Evolutionary conservation across 1,139 yeast genomes (phyloP).

Genomic region (Saccharomyces hybrid): DNA sequence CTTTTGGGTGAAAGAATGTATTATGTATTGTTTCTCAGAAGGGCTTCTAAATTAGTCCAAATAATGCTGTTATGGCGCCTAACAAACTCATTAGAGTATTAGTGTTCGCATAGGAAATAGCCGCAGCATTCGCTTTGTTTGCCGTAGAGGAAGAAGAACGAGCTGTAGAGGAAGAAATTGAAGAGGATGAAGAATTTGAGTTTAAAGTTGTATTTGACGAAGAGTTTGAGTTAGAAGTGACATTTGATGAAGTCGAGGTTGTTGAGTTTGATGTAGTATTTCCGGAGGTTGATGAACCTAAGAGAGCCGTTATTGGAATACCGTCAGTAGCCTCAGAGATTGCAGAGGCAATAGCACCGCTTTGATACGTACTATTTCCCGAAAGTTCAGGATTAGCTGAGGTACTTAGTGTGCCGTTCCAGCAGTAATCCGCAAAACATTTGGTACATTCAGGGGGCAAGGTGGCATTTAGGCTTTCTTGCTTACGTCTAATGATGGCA

Average conservation of each 20-base stretch:
- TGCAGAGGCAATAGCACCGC: conserved; percentile 8
- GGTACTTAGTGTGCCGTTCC: conserved; percentile 51
- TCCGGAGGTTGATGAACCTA: conserved; percentile 3
- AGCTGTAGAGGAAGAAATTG: conserved; percentile 3
- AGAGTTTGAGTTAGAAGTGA: neutral
- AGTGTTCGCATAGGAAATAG: conserved; percentile 5
- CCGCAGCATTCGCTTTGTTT: conserved; percentile 10
- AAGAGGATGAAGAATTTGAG: neutral
- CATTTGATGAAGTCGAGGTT: neutral
- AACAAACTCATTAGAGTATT: conserved; percentile 8
- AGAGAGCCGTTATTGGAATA: conserved; percentile 4
- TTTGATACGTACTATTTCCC: neutral
- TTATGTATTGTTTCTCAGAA: neutral
- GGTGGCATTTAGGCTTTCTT: conserved; percentile 58
- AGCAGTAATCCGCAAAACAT: conserved; percentile 74
- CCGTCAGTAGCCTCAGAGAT: conserved; percentile 7
- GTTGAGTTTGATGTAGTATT: neutral
- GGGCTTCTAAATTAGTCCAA: conserved; percentile 5
- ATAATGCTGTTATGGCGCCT: conserved; percentile 8
- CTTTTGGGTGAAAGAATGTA: neutral
- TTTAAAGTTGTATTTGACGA: neutral
- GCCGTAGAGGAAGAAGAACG: conserved; percentile 3
- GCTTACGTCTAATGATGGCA: conserved; percentile 77
- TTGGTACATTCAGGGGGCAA: conserved; percentile 64
- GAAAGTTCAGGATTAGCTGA: conserved; percentile 9